Base-by-base conservation (phyloP, 1,284 basidiomycete genomes). In the Fomitopsis schrenkii region DNA sequence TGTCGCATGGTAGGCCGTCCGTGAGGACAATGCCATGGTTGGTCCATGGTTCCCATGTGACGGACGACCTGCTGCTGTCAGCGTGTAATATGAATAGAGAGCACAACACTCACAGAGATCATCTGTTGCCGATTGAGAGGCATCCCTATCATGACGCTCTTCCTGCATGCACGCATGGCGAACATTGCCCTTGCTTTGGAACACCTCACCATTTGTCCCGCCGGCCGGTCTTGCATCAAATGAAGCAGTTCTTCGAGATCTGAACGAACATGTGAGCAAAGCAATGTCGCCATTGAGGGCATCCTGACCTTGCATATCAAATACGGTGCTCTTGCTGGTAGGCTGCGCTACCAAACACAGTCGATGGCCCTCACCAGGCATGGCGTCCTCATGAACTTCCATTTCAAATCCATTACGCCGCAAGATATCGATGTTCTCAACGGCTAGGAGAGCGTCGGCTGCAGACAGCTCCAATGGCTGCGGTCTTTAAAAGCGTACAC, bases 1-100 rank as follows among this genome's bases (percentile, higher is more conserved):
- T 95, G 94, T 28, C 96, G 87, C 94, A 98, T 97, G 7, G 96
- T 99, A 1, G 97, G 97, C 50, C 96, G 79, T 4, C 96, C 96
- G 72, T 98, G 96, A 2, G 97, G 96, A 71, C 96, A 98, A 63
- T 97, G 94, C 95, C 97, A 99, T 0, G 96, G 97, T 70, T 98
- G 95, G 68, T 98, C 94, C 80, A 99, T 95, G 7, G 84, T 90
- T 44, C 94, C 94, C 95, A 99, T 97, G 74, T 98, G 94, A 54
- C 84, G 83, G 1, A 99, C 79, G 61, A 98, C 86, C 92, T 95
- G 59, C 15, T 57, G 53, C 26, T 40, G 52, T 54, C 36, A 38
- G 35, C 57, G 57, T 41, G 33, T 33, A 10, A 46, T 35, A 53
- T 62, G 30, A 60, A 41, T 42, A 35, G 35, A 62, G 42, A 28